Base-by-base conservation (phyloP, 805 yeast species). In the Suhomyces sp. region DNA sequence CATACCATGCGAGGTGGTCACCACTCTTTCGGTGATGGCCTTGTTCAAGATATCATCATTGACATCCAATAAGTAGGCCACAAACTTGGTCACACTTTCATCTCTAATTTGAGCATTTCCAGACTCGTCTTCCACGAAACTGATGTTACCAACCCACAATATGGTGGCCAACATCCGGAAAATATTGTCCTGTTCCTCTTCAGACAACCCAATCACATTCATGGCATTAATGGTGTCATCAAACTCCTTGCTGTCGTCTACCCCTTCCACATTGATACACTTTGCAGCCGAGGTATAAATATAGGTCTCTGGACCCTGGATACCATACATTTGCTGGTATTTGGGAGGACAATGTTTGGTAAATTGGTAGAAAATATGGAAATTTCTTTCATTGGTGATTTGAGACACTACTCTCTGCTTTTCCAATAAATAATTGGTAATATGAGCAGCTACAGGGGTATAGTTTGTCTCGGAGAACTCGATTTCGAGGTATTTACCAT, bases 391-490 rank as follows among this genome's bases (percentile, higher is more conserved):
- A 49, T 84, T 81, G 44, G 78, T 72, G 47, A 88, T 86, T 61
- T 93, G 99, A 21, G 91, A 81, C n/a, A 93, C 98, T 20, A 93
- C 97, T 61, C 99, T 77, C 63, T 88, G 95, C 57, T 93, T 93
- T 56, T 93, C 99, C 45, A 93, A 70, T 44, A 93, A 65, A 58
- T 93, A 93, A 61, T 93, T 93, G 37, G 98, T 93, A 57, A 93
- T 93, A 57, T 88, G 91, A 30, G 96, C 98, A 27, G 95, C 87
- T 26, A 88, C 82, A 4, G 98, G 98, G 58, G 86, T 95, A 52
- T 79, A 85, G 49, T 74, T 77, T 11, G 52, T 38, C 14, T 74
- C 65, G 58, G 87, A 85, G 70, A 93, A 93, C 51, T 78, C 79
- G 46, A 93, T 93, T 62, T 93, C 97, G 29, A 93, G 70, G 60